A percentile compares a stretch with the other conserved stretches of the same genome.
Conservation (phyloP, 805 yeast genomes). For the Suhomyces emberorum region DNA sequence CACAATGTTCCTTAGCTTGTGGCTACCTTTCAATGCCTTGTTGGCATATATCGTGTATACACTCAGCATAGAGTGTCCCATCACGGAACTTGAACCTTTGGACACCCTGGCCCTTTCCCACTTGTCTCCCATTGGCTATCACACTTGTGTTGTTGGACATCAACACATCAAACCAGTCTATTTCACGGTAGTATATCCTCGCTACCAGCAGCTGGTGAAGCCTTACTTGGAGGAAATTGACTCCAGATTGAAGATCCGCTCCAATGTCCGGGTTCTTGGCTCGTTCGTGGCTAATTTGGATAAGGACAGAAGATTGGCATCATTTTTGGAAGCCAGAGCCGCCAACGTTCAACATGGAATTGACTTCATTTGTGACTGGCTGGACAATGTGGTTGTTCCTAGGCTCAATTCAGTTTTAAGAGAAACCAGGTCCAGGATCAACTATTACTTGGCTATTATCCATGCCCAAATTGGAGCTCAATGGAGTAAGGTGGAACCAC, state of each 20-base stretch:
- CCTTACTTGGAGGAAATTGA: conserved; percentile 1
- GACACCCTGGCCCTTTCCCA: neutral
- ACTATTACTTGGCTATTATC: too few species aligned
- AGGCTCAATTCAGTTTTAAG: too few species aligned
- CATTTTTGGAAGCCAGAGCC: neutral
- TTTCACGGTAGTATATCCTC: neutral
- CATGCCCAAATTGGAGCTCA: too few species aligned
- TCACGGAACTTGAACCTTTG: neutral
- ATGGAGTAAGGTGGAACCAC: too few species aligned
- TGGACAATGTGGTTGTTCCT: neutral
- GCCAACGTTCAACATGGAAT: neutral
- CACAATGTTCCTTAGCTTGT: conserved; percentile 4
- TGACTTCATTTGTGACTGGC: neutral
- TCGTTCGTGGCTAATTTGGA: neutral
- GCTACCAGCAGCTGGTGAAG: neutral
- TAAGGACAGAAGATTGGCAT: neutral
- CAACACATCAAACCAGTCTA: conserved; percentile 5
- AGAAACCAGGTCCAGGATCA: too few species aligned
- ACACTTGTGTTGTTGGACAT: conserved; percentile 9
- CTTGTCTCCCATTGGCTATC: conserved; percentile 4
- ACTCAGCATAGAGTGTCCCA: conserved; percentile 5
- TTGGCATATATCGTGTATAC: conserved; percentile 7
- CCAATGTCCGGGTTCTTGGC: neutral
- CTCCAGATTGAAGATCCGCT: neutral
- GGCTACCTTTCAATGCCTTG: neutral